Percentiles rank a stretch among this genome's conserved stretches.
phyloP scores from a whole-genome alignment of 164 flowering plant species.

The Kingdonia uniflora region DNA sequence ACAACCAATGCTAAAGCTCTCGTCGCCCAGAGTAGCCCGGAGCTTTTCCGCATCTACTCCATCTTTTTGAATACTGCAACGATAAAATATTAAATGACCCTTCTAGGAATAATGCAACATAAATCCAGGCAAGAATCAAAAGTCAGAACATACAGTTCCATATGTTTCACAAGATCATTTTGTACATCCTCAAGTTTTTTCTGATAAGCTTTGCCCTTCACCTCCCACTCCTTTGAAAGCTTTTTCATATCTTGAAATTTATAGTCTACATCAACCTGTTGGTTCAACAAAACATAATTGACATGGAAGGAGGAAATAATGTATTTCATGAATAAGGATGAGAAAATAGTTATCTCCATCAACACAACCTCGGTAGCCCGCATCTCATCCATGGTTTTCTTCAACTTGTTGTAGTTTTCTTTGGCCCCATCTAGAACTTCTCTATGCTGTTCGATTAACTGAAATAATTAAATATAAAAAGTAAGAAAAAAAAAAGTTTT shows the following conservation, averaged over 20 bases:
- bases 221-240: conserved; percentile 60
- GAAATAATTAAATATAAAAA: conserved; percentile 4
- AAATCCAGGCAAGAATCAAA: background rate
- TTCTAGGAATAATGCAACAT: background rate
- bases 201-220: conserved; percentile 61
- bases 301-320: background rate
- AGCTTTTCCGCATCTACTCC: conserved; percentile 80
- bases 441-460: conserved; percentile 72
- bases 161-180: conserved; percentile 41
- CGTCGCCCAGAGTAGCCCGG: conserved; percentile 47
- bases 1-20: conserved; percentile 33
- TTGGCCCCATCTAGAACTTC: conserved; percentile 71
- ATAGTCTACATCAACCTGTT: conserved; percentile 82
- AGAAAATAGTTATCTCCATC: background rate
- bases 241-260: conserved; percentile 85
- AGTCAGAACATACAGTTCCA: conserved; percentile 73
- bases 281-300: background rate
- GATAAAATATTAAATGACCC: conserved; percentile 6
- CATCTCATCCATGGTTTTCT: conserved; percentile 31
- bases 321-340: background rate
- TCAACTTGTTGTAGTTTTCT: conserved; percentile 52
- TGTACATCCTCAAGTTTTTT: conserved; percentile 72
- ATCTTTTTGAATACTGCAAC: conserved; percentile 76
- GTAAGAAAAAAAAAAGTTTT: too few relatives aligned
- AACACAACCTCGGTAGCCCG: conserved; percentile 71